These are phyloP conservation scores for Alternaria sp. DNA, from an alignment of 2,329 filamentous ascomycete genomes.

Conservation along the genomic window DNA sequence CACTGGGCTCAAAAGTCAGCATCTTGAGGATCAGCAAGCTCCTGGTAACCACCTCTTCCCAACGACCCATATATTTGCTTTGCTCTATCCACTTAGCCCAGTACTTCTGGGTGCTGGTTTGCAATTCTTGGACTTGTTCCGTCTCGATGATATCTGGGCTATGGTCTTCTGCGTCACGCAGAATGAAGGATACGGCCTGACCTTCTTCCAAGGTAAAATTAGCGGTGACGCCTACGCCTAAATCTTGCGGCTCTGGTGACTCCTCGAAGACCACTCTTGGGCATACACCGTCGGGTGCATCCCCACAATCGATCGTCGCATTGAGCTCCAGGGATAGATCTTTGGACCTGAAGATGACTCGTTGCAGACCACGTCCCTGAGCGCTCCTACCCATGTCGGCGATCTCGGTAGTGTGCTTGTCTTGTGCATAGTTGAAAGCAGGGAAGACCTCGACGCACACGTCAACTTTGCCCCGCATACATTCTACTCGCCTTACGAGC, in stretches of 20 bases:
- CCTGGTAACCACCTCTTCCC: slow-evolving; percentile 74
- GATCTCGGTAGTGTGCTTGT: slow-evolving; percentile 68
- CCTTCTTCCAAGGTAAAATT: slow-evolving; percentile 69
- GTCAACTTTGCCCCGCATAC: slow-evolving; percentile 71
- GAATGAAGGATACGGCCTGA: slow-evolving; percentile 73
- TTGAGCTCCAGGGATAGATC: slow-evolving; percentile 71
- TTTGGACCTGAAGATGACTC: slow-evolving; percentile 68
- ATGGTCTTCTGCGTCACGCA: slow-evolving; percentile 66
- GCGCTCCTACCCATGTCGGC: slow-evolving; percentile 41
- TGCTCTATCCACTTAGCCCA: slow-evolving; percentile 79
- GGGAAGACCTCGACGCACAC: slow-evolving; percentile 76
- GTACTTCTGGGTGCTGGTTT: slow-evolving; percentile 73
- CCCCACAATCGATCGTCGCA: slow-evolving; percentile 70
- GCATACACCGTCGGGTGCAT: slow-evolving; percentile 56
- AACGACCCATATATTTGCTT: slow-evolving; percentile 74
- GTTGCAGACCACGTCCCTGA: slow-evolving; percentile 31
- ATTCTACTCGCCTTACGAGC: slow-evolving; percentile 76
- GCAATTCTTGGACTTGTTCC: slow-evolving; percentile 66
- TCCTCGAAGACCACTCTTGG: slow-evolving; percentile 66
- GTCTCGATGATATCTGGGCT: slow-evolving; percentile 67
- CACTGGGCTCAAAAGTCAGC: slow-evolving; percentile 79
- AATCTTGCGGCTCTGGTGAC: slow-evolving; percentile 60
- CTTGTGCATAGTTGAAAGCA: slow-evolving; percentile 67
- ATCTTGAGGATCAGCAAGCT: slow-evolving; percentile 79
- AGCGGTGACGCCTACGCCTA: slow-evolving; percentile 70